Percentiles rank a stretch among this genome's conserved stretches.
Conservation (phyloP, 768 basidiomycete species). For the Lactarius tabidus region DNA sequence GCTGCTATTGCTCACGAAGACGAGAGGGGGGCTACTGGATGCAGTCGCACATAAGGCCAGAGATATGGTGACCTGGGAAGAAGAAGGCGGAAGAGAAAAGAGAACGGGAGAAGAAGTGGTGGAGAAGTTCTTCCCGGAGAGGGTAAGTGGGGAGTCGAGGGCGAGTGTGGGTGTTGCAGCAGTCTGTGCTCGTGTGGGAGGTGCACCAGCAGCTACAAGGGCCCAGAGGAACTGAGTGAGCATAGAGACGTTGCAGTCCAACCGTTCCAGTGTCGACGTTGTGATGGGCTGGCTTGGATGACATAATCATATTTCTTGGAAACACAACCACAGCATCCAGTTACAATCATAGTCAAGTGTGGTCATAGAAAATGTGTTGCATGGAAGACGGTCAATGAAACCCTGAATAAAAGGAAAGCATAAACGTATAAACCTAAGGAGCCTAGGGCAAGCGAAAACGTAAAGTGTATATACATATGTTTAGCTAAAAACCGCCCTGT, state of each 20-base stretch:
- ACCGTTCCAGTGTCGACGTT: not conserved
- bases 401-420: not conserved
- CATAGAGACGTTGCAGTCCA: not conserved
- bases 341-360: not conserved
- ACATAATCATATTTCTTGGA: constrained; percentile 15
- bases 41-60: constrained; percentile 33
- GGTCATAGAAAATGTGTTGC: not conserved
- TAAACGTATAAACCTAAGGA: not conserved
- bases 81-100: constrained; percentile 29
- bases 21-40: constrained; percentile 38
- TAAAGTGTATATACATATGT: constrained; percentile 1
- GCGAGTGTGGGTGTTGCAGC: not conserved
- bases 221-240: constrained; percentile 2
- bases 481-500: constrained; percentile 2
- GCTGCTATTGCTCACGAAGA: constrained; percentile 56
- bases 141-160: constrained; percentile 5
- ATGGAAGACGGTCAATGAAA: not conserved
- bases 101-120: constrained; percentile 24
- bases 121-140: constrained; percentile 15
- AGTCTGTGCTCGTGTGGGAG: constrained; percentile 1
- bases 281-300: not conserved
- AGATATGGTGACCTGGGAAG: constrained; percentile 31
- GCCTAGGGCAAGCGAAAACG: not conserved
- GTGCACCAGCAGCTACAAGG: not conserved
- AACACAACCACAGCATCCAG: not conserved